Conservation (phyloP, 2,329 filamentous ascomycete species). For the Didymella lethalis region DNA sequence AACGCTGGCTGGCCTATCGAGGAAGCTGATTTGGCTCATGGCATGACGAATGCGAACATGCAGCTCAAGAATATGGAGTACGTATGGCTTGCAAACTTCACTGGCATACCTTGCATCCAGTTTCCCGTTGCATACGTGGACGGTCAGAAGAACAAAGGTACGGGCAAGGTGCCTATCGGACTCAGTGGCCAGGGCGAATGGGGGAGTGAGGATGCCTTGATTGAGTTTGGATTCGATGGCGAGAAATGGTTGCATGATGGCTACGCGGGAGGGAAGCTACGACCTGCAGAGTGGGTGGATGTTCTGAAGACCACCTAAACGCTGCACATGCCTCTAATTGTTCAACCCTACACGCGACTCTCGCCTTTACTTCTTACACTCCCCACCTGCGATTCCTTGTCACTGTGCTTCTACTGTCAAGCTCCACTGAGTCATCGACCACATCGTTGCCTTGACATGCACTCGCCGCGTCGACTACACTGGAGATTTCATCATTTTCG, state of each 20-base stretch:
- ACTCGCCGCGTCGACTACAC: too few species aligned
- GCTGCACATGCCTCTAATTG: too few species aligned
- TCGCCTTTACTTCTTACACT: too few species aligned
- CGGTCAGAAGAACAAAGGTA: slow-evolving; percentile 57
- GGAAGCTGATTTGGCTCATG: slow-evolving; percentile 66
- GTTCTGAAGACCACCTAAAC: slow-evolving; percentile 34
- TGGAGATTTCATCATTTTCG: too few species aligned
- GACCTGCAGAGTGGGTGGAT: slow-evolving; percentile 52
- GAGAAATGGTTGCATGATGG: slow-evolving; percentile 57
- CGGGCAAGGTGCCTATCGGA: slow-evolving; percentile 64
- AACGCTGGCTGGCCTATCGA: slow-evolving; percentile 78
- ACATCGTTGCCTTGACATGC: too few species aligned
- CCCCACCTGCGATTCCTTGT: too few species aligned
- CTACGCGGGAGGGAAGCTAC: slow-evolving; percentile 45
- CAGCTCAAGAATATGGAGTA: slow-evolving; percentile 84
- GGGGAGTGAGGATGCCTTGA: slow-evolving; percentile 61
- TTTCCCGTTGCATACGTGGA: slow-evolving; percentile 77
- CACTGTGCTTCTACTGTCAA: too few species aligned
- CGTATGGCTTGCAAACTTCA: slow-evolving; percentile 84
- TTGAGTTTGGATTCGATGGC: slow-evolving; percentile 62
- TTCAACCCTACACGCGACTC: too few species aligned
- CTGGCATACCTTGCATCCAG: slow-evolving; percentile 76
- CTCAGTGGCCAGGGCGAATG: slow-evolving; percentile 64
- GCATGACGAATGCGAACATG: slow-evolving; percentile 75
- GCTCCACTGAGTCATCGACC: too few species aligned